Evolutionary conservation across 495 filamentous ascomycete species (phyloP).

Genomic region (Talaromyces thailandensis): DNA sequence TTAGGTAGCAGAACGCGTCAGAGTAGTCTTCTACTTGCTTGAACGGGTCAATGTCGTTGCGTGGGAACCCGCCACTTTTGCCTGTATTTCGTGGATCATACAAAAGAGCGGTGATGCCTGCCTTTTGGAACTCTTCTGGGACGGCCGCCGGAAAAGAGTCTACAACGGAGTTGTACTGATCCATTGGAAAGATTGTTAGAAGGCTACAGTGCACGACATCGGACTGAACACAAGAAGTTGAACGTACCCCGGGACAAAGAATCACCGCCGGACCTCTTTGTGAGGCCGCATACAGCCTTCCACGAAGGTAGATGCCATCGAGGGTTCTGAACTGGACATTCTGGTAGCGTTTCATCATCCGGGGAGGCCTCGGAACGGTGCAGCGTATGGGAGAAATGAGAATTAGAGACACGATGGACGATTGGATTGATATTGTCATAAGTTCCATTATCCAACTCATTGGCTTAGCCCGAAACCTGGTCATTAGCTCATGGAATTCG

Average conservation of each 20-base stretch:
- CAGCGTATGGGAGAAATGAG: no score
- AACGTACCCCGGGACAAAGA: conserved; percentile 28
- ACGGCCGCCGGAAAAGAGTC: conserved; percentile 25
- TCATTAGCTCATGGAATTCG: no score
- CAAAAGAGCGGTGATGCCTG: conserved; percentile 25
- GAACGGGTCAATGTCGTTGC: conserved; percentile 30
- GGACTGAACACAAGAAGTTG: no score
- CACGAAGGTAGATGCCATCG: conserved; percentile 17
- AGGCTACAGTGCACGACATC: no score
- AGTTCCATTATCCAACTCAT: no score
- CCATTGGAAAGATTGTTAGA: no score
- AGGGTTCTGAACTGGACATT: conserved; percentile 26
- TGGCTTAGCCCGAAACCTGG: no score
- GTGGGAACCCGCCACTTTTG: conserved; percentile 30
- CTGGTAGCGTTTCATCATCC: no score
- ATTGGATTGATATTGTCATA: no score
- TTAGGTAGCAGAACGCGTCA: conserved; percentile 27
- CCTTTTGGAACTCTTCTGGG: conserved; percentile 27
- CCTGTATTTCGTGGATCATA: conserved; percentile 34
- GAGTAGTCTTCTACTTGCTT: conserved; percentile 25
- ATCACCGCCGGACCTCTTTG: conserved; percentile 23
- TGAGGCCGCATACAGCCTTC: conserved; percentile 16
- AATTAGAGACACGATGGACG: no score
- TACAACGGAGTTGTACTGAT: conserved; percentile 37
- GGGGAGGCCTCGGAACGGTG: no score